Evolutionary conservation across 768 basidiomycete genomes (phyloP), one percentile per base, ranked within the genome.

Genomic region (Naganishia vishniacii): DNA sequence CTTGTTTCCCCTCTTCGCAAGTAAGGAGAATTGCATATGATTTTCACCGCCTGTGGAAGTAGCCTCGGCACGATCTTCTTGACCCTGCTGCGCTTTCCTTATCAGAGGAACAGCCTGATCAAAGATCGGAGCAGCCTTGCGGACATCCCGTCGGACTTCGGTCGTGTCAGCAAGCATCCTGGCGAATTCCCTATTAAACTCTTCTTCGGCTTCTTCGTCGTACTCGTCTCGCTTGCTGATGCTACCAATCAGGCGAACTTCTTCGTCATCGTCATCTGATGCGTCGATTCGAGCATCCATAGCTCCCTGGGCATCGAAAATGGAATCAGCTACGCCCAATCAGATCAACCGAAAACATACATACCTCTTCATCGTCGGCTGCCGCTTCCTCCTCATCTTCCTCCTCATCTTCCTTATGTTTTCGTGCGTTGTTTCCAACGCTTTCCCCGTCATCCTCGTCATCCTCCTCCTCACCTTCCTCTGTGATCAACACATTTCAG

Each of bases 101-200:
- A 68, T 83, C 80, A 47, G 84, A 82, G 64, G 82, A 20, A 91
- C 85, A 18, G 89, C 84, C 32, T 88, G 87, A 72, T 97, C 92
- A 87, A 91, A 94, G 65, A 93, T 82, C 20, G 86, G 82, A 0
- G 88, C 89, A 0, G 88, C 86, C 77, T 88, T 89, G 78, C 89
- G 88, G 73, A 95, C 92, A 23, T 91, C 85, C 72, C 88, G 89
- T 68, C 90, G 81, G 3, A 87, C 83, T 69, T 95, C 91, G 18
- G 90, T 88, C 16, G 84, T 86, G 70, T 94, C 91, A 0, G 89
- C 91, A 49, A 97, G 85, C 80, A 99, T 85, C 79, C 89, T 97
- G 2, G 94, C 91, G 20, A 99, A 83, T 75, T 98, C 95, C 75
- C 91, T 91, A 9, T 87, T 89, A 72, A 99, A 99, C 34, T 93